phyloP scores from a whole-genome alignment of 2,329 filamentous ascomycete species.

The Cercospora sp. region DNA sequence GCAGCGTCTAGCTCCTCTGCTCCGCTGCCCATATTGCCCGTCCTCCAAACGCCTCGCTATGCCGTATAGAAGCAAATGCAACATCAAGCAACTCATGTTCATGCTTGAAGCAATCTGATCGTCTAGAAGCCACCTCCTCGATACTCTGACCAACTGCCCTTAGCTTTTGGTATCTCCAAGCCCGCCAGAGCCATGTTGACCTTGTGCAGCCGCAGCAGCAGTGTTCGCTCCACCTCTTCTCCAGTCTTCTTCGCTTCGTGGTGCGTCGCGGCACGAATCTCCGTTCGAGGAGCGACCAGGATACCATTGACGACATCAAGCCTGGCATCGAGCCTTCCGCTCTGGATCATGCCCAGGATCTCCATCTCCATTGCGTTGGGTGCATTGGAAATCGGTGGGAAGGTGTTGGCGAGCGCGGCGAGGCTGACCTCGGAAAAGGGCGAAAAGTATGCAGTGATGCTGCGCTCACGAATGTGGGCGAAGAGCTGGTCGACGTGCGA shows the following conservation, averaged over 20 bases:
- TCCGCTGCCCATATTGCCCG: background rate
- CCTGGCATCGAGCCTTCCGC: constrained; percentile 70
- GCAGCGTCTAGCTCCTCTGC: background rate
- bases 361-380: constrained; percentile 67
- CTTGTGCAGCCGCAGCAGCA: constrained; percentile 73
- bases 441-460: constrained; percentile 88
- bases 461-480: constrained; percentile 77
- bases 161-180: constrained; percentile 55
- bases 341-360: constrained; percentile 74
- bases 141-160: constrained; percentile 13
- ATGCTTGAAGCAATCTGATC: background rate
- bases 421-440: constrained; percentile 88
- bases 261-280: constrained; percentile 71
- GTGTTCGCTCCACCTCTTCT: constrained; percentile 70
- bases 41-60: constrained; percentile 9
- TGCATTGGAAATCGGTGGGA: constrained; percentile 50
- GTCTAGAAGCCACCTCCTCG: constrained; percentile 20
- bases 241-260: constrained; percentile 66
- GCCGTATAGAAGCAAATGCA: background rate
- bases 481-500: constrained; percentile 69
- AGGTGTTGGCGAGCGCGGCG: constrained; percentile 73
- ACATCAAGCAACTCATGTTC: background rate
- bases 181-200: constrained; percentile 75
- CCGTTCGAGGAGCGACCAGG: constrained; percentile 68
- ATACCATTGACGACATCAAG: constrained; percentile 83